Evolutionary conservation across 805 yeast genomes (phyloP), one percentile per base, ranked within the genome.

Genomic region (Starmera caribaea): DNA sequence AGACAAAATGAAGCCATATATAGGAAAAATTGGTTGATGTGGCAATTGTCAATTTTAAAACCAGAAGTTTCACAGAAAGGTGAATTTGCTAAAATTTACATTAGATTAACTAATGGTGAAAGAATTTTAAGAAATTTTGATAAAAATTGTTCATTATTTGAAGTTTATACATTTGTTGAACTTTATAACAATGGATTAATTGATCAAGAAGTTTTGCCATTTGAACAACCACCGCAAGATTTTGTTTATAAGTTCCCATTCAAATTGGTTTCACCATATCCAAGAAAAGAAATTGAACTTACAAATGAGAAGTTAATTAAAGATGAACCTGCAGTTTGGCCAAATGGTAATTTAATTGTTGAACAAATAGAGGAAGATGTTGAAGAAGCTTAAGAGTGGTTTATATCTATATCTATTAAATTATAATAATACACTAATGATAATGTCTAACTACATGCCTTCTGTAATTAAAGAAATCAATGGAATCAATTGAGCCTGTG

Each of bases 111-210:
- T 1, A 61, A 67, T 42, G 94, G 95, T 3, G 66, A 65, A 37
- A 71, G 96, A 42, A 54, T 75, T 0, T 63, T 71, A 8, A 57
- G 74, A 48, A 54, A 70, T 53, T 65, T 86, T 43, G 54, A 63
- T 34, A 68, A 71, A 12, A 54, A 62, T 24, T 62, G 66, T 12
- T 51, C 68, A 1, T 58, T 86, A 1, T 78, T 74, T 40, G 88
- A 83, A 39, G 61, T 90, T 12, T 81, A 79, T 53, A 82, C 88
- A 9, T 79, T 67, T 51, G 82, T 79, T 14, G 94, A 84, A 46
- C 62, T 81, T 45, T 49, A 58, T 24, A 56, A 53, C 32, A 50
- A 49, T 28, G 59, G 59, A 5, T 28, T 60, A n/a, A 24, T 61
- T 12, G 45, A 41, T 27, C 40, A 49, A 3, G 39, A 53, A 16